Base-by-base conservation (phyloP, 2,329 filamentous ascomycete species). In the Epichloe amarillans region DNA sequence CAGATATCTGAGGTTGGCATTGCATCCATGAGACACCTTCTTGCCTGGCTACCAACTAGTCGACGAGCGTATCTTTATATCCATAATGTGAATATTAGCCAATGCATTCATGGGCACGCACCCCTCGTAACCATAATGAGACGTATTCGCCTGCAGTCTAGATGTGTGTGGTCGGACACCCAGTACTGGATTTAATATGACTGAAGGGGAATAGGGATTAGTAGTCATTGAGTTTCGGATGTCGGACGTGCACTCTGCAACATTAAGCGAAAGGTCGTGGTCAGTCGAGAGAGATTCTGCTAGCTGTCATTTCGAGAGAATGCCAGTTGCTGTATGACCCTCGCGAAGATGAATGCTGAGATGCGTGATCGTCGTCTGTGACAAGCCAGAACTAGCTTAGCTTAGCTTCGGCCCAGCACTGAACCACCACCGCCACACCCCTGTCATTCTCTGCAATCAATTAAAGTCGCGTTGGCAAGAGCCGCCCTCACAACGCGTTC, bases 401-500 rank as follows among this genome's bases (percentile, higher is more conserved):
- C 26, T 30, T 30, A 30, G 26, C 26, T 30, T 30, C 8, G 26
- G 26, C 26, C 26, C 26, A 30, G 26, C 7, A 30, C 26, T 3
- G 8, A 30, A 30, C 26, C 26, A 8, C 26, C n/a, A 30, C 26
- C 26, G 26, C 26, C 38, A 40, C 7, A 37, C 43, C 45, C 47
- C 33, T 26, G 45, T 38, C 50, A 23, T 43, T 23, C 50, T 30
- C 62, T 64, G 66, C 64, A 69, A 58, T 66, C 66, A 69, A 68
- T 69, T 66, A 65, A 69, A 65, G 57, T 60, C 64, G 62, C 56
- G 65, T 62, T 53, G 42, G 52, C 52, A 21, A 43, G 54, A 30
- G 47, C 54, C 61, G 47, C 54, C 61, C 61, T 60, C 58, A 56
- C 57, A 63, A 60, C 65, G 64, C 65, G 65, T 53, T 40, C n/a